Evolutionary conservation across 352 stramenopile species (phyloP).

Genomic region (Achlya hypogyna): DNA sequence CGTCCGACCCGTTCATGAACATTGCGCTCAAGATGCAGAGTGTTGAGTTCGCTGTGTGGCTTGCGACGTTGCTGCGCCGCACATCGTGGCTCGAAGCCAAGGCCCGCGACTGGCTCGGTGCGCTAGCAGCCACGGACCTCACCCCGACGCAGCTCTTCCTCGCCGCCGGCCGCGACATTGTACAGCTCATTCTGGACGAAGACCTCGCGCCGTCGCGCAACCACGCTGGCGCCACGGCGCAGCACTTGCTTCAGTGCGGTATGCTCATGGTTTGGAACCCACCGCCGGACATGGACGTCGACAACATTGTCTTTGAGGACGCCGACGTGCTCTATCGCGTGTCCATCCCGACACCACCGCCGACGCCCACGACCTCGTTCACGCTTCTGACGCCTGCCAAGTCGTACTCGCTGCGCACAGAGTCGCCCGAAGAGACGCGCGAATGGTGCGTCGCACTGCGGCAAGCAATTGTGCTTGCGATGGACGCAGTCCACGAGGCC

Average conservation of each 20-base stretch:
- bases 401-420: conserved; percentile 78
- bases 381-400: conserved; percentile 81
- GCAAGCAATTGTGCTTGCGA: conserved; percentile 29
- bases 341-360: neutral
- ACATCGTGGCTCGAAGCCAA: neutral
- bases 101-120: neutral
- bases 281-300: conserved; percentile 10
- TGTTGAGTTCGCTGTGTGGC: conserved; percentile 4
- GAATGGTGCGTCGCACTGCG: conserved; percentile 61
- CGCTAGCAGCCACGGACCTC: neutral
- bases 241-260: conserved; percentile 67
- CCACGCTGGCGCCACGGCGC: conserved; percentile 56
- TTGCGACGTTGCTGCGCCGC: neutral
- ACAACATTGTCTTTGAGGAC: conserved; percentile 12
- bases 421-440: conserved; percentile 56
- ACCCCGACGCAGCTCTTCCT: conserved; percentile 36
- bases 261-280: conserved; percentile 29
- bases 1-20: neutral
- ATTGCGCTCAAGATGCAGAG: neutral
- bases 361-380: conserved; percentile 48
- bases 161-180: conserved; percentile 58
- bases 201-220: conserved; percentile 42
- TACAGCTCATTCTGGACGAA: conserved; percentile 66
- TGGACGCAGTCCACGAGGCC: neutral
- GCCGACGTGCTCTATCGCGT: neutral